phyloP scores from a whole-genome alignment of 73 alveolate genomes.

The Diophrys appendiculata region DNA sequence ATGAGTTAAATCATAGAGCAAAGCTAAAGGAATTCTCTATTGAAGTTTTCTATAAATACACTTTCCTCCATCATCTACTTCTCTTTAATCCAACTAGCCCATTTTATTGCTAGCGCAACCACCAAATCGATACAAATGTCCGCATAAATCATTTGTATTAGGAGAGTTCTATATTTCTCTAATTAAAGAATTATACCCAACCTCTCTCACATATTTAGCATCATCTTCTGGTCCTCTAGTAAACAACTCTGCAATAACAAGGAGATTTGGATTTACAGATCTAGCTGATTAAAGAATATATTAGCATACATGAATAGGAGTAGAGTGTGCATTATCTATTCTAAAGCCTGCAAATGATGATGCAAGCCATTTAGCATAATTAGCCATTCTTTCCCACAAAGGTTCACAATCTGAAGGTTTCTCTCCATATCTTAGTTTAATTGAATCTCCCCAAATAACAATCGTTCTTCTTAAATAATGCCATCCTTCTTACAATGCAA shows the following conservation, averaged over 20 bases:
- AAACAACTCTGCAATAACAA: conserved; percentile 94
- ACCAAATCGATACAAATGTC: conserved; percentile 67
- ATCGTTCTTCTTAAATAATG: conserved; percentile 92
- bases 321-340: conserved; percentile 96
- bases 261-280: conserved; percentile 82
- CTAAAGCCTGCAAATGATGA: conserved; percentile 91
- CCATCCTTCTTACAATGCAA: conserved; percentile 84
- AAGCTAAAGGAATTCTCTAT: conserved; percentile 69
- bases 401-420: conserved; percentile 83
- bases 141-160: conserved; percentile 15
- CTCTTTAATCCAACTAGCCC: conserved; percentile 74
- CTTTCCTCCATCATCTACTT: conserved; percentile 59
- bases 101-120: conserved; percentile 74
- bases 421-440: conserved; percentile 90
- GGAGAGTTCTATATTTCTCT: conserved; percentile 80
- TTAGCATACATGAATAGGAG: conserved; percentile 89
- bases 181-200: conserved; percentile 88
- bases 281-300: conserved; percentile 90
- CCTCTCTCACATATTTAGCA: conserved; percentile 74
- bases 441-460: conserved; percentile 94
- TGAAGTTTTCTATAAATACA: conserved; percentile 49
- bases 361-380: conserved; percentile 90
- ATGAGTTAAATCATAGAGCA: conserved; percentile 94
- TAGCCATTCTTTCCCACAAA: conserved; percentile 90
- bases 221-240: conserved; percentile 86